Evolutionary conservation across 2,329 filamentous ascomycete genomes (phyloP), one percentile per base, ranked within the genome.

Genomic region (Onygenales sp.): DNA sequence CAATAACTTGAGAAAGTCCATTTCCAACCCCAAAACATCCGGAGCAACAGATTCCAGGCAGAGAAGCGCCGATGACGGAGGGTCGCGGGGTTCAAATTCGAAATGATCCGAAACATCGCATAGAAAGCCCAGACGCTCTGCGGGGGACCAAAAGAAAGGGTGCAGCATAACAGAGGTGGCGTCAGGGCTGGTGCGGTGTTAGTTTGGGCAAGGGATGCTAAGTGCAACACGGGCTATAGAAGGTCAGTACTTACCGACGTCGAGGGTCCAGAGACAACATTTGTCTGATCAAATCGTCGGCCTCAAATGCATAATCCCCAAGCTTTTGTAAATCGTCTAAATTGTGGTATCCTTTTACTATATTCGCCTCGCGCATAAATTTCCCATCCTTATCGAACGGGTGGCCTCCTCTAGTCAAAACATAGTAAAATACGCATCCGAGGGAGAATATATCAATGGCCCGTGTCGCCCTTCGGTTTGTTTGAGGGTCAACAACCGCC

Each of bases 401-500:
- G 68, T 98, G 93, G 1, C 80, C 82, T 13, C 93, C 93, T 57
- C 90, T 87, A 1, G 92, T 96, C 55, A 98, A 78, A n/a, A 97
- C 91, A 68, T 96, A 98, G 73, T 91, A 97, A 75, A 96, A 98
- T n/a, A 98, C 90, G 51, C 95, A 86, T 1, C 93, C 93, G 38
- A 98, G 80, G 0, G 91, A 95, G 73, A 98, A 98, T 31, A 98
- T 95, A 66, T 98, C 93, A 57, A 97, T 96, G 7, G 93, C 89
- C 45, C 93, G 86, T 45, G 95, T 98, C 6, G 94, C 92, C 50
- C 93, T 87, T 55, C 90, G 85, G 60, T 82, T 83, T 4, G 75
- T 78, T 49, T 77, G 60, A 64, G 77, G 72, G 75, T 79, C 67
- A 17, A 82, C 73, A 14, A 82, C 80, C 10, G 73, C 71, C 2